These are phyloP conservation scores for Grosmannia penicillata DNA, from an alignment of 2,329 filamentous ascomycete species.

Conservation along the genomic window DNA sequence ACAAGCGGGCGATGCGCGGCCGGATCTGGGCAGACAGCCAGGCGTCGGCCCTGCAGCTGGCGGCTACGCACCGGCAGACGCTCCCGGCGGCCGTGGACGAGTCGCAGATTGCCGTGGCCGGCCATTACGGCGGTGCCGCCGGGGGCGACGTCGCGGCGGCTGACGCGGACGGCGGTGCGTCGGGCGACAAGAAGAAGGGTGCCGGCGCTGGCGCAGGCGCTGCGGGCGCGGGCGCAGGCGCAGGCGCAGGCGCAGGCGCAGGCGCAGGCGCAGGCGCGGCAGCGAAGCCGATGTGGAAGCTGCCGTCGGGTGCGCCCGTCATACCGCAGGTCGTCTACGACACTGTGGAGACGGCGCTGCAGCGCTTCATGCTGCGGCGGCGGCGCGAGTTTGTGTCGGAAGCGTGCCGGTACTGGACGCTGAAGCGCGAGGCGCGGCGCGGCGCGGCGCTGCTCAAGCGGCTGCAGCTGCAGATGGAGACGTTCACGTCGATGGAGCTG, in stretches of 20 bases:
- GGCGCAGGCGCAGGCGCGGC: conserved; percentile 48
- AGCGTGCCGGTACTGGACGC: conserved; percentile 91
- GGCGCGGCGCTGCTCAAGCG: conserved; percentile 87
- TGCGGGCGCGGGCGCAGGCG: conserved; percentile 44
- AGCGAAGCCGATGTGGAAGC: conserved; percentile 66
- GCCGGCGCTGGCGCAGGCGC: neutral
- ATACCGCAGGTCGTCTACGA: conserved; percentile 82
- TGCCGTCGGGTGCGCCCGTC: conserved; percentile 87
- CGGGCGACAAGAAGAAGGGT: neutral
- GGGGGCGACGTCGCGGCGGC: neutral
- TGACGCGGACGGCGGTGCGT: neutral
- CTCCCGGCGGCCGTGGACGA: conserved; percentile 60
- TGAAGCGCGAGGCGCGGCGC: conserved; percentile 84
- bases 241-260: conserved; percentile 44
- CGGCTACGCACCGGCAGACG: conserved; percentile 52
- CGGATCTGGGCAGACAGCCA: conserved; percentile 88
- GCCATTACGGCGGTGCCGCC: neutral
- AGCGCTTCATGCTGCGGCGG: conserved; percentile 66
- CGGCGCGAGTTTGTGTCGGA: conserved; percentile 87
- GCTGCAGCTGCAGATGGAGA: conserved; percentile 86
- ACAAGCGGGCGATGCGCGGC: conserved; percentile 77
- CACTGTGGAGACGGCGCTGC: conserved; percentile 68
- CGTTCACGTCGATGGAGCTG: conserved; percentile 94
- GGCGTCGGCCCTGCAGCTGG: conserved; percentile 64
- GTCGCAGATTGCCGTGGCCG: conserved; percentile 60